Evolutionary conservation across 495 filamentous ascomycete species (phyloP).

Genomic region (Penicillium goetzii): DNA sequence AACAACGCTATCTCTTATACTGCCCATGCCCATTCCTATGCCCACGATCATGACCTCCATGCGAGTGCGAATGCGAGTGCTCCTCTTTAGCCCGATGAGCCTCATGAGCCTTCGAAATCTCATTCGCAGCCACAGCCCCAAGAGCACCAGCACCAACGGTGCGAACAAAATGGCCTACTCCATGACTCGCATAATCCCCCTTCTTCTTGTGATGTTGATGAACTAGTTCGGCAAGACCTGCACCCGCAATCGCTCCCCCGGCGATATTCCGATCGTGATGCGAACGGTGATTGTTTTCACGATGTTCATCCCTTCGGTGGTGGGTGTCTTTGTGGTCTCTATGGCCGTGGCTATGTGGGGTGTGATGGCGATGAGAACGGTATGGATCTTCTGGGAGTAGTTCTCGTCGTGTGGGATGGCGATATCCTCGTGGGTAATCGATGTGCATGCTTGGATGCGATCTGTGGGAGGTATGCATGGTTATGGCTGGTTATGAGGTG

Average conservation of each 20-base stretch:
- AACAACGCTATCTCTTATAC: neutral
- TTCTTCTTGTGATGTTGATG: constrained; percentile 16
- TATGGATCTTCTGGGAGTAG: constrained; percentile 28
- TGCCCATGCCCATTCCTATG: neutral
- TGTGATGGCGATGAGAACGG: constrained; percentile 52
- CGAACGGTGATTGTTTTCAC: constrained; percentile 1
- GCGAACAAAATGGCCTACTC: constrained; percentile 20
- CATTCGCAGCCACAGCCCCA: constrained; percentile 19
- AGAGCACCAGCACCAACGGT: constrained; percentile 19
- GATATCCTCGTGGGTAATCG: neutral
- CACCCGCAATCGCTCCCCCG: constrained; percentile 13
- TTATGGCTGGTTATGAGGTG: neutral
- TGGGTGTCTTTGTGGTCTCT: constrained; percentile 6
- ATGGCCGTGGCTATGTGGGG: neutral
- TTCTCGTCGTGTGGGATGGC: neutral
- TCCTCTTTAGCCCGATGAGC: constrained; percentile 3
- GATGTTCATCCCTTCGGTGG: neutral
- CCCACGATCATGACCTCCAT: constrained; percentile 4
- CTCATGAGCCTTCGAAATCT: constrained; percentile 11
- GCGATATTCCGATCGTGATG: constrained; percentile 14
- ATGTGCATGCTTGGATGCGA: neutral
- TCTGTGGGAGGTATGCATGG: neutral
- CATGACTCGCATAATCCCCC: constrained; percentile 17
- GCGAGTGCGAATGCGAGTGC: neutral
- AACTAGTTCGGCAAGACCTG: constrained; percentile 11